Evolutionary conservation across 345 rosid species (phyloP).

Genomic region (Brassica nigra): DNA sequence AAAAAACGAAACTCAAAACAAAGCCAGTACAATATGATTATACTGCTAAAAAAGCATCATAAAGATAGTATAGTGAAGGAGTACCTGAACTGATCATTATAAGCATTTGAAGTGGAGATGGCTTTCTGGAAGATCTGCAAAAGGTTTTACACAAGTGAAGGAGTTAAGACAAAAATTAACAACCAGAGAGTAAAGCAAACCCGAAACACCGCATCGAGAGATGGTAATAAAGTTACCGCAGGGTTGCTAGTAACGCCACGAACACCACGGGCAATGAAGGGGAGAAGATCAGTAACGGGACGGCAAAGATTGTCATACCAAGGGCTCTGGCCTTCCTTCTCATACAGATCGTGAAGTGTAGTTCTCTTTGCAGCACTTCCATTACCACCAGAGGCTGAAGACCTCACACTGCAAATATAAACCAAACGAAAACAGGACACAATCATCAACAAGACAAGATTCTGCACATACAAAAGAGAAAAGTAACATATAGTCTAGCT

Average conservation of each 20-base stretch:
- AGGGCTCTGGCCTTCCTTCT: constrained; percentile 92
- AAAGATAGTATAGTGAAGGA: not conserved
- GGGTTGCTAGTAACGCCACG: constrained; percentile 99
- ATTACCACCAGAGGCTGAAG: constrained; percentile 32
- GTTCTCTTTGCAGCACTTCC: constrained; percentile 67
- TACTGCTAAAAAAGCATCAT: not conserved
- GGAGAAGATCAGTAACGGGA: constrained; percentile 88
- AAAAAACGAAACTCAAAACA: too few relatives aligned
- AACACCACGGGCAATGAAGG: constrained; percentile 81
- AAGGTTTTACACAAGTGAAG: constrained; percentile 3
- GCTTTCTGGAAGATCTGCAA: constrained; percentile 98
- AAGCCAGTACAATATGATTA: not conserved
- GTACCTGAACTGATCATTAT: constrained; percentile 95
- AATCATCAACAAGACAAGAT: not conserved
- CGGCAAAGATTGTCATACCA: constrained; percentile 99
- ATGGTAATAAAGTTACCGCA: constrained; percentile 54
- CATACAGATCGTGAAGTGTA: constrained; percentile 86
- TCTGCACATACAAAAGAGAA: not conserved
- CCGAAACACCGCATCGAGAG: not conserved
- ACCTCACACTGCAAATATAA: constrained; percentile 56
- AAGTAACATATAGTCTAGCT: too few relatives aligned
- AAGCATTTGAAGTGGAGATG: constrained; percentile 92
- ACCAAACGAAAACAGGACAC: not conserved
- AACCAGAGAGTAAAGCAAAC: not conserved
- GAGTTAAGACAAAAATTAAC: constrained; percentile 2